Percentiles rank a stretch among this genome's conserved stretches.
These are phyloP conservation scores for Puccinia hordei DNA, from an alignment of 1,284 basidiomycete species.

Conservation along the genomic window DNA sequence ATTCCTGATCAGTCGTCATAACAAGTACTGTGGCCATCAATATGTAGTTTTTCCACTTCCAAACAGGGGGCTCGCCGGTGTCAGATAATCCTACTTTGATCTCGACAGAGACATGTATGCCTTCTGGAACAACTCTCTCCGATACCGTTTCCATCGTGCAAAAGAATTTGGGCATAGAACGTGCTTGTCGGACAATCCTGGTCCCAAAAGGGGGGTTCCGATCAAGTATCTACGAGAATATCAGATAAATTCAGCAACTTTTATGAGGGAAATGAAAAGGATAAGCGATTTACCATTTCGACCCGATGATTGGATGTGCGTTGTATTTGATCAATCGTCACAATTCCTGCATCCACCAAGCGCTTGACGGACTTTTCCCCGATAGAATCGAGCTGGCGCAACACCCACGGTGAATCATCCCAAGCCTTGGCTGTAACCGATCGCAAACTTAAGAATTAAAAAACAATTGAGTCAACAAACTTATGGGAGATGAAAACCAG, in stretches of 20 bases:
- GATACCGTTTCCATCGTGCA: conserved; percentile 41
- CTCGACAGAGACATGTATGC: conserved; percentile 45
- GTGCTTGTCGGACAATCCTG: conserved; percentile 41
- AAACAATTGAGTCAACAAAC: neutral
- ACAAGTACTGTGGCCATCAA: conserved; percentile 49
- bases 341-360: conserved; percentile 37
- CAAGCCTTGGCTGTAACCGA: conserved; percentile 50
- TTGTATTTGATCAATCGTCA: conserved; percentile 43
- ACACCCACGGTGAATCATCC: conserved; percentile 49
- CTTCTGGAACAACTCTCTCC: conserved; percentile 30
- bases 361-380: conserved; percentile 51
- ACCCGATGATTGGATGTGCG: conserved; percentile 30
- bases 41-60: conserved; percentile 43
- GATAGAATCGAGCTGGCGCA: conserved; percentile 49
- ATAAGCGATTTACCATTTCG: conserved; percentile 37
- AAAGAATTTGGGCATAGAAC: conserved; percentile 43
- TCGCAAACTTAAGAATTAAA: conserved; percentile 32
- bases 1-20: conserved; percentile 48
- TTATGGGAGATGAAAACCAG: neutral
- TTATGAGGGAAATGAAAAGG: neutral
- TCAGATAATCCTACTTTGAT: conserved; percentile 42
- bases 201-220: conserved; percentile 51
- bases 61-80: conserved; percentile 6
- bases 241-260: conserved; percentile 6
- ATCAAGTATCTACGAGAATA: conserved; percentile 44